Percentiles rank a stretch among this genome's conserved stretches.
Evolutionary conservation across 495 filamentous ascomycete genomes (phyloP).

Genomic region (Saxispiralis lemnorum): DNA sequence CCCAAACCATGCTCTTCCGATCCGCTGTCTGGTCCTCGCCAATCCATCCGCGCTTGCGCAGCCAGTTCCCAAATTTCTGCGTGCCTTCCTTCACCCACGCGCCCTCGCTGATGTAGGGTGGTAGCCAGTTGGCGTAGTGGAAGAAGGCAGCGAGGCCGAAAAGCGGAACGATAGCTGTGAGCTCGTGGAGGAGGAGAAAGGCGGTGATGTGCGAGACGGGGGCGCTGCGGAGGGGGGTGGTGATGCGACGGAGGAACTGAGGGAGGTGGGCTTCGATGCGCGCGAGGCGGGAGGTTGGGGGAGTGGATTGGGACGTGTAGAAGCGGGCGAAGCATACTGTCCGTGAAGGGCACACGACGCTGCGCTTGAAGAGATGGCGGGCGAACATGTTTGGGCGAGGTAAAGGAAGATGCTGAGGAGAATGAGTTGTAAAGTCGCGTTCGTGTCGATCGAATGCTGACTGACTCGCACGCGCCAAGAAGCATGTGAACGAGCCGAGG

Average conservation of each 20-base stretch:
- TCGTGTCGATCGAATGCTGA: no score
- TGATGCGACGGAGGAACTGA: conserved; percentile 44
- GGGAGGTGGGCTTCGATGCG: conserved; percentile 44
- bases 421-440: no score
- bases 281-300: conserved; percentile 31
- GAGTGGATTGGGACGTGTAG: conserved; percentile 1
- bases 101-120: conserved; percentile 32
- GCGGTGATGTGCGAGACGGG: conserved; percentile 68
- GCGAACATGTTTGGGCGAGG: no score
- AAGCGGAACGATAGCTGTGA: conserved; percentile 70
- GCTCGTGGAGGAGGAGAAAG: conserved; percentile 79
- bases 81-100: conserved; percentile 37
- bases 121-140: conserved; percentile 55
- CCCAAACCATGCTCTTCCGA: conserved; percentile 22
- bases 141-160: conserved; percentile 58
- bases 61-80: conserved; percentile 39
- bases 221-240: conserved; percentile 48
- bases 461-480: no score
- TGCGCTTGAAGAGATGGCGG: no score
- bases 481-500: no score
- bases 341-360: neutral
- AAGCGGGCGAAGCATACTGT: neutral
- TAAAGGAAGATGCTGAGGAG: no score
- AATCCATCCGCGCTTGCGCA: conserved; percentile 45
- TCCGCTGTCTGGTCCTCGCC: conserved; percentile 27